phyloP scores from a whole-genome alignment of 805 yeast genomes.

The Kodamaea kakaduensis region DNA sequence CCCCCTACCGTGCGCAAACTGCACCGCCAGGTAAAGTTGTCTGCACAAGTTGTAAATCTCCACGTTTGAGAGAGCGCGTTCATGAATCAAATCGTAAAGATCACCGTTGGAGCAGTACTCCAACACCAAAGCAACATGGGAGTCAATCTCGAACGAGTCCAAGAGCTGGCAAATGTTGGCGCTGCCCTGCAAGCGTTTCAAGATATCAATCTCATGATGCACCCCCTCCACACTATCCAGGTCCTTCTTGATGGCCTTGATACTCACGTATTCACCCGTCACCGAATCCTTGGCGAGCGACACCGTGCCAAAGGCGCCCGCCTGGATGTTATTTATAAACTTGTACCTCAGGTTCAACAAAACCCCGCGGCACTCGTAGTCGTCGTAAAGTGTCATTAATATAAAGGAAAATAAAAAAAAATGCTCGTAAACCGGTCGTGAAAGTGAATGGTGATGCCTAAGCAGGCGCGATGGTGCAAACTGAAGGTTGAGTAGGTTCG shows the following conservation, averaged over 20 bases:
- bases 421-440: constrained; percentile 6
- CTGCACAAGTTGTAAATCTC: constrained; percentile 22
- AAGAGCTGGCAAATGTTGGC: constrained; percentile 55
- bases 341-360: constrained; percentile 39
- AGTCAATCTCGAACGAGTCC: constrained; percentile 52
- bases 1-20: constrained; percentile 53
- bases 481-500: constrained; percentile 1
- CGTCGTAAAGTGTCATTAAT: constrained; percentile 20
- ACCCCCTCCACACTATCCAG: constrained; percentile 25
- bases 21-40: constrained; percentile 51
- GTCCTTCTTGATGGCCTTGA: constrained; percentile 50
- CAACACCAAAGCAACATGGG: constrained; percentile 52
- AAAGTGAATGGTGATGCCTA: constrained; percentile 3
- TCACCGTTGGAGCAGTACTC: constrained; percentile 70
- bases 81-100: constrained; percentile 53
- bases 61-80: constrained; percentile 11
- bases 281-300: constrained; percentile 45
- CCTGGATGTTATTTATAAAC: constrained; percentile 44
- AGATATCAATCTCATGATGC: constrained; percentile 50
- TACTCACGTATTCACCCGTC: constrained; percentile 39
- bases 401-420: constrained; percentile 2
- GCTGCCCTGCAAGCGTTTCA: constrained; percentile 32
- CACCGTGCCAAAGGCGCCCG: constrained; percentile 62
- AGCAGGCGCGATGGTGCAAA: not conserved
- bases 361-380: constrained; percentile 35